These are phyloP conservation scores for Penicillium olsonii DNA, from an alignment of 2,329 filamentous ascomycete genomes.

Conservation along the genomic window DNA sequence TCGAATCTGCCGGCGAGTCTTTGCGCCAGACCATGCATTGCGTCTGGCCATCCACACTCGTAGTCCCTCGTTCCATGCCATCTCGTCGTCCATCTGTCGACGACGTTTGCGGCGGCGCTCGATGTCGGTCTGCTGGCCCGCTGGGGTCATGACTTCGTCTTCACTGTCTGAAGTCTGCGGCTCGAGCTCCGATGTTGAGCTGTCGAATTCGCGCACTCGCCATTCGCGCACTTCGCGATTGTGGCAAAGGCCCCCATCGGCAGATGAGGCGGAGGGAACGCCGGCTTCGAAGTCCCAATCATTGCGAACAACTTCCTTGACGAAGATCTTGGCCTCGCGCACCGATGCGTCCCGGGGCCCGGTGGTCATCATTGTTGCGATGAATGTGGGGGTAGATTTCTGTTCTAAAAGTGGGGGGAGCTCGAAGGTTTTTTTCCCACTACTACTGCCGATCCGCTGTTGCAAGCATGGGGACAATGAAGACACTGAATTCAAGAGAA, in stretches of 20 bases:
- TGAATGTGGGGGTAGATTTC: constrained; percentile 14
- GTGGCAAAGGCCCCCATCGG: constrained; percentile 18
- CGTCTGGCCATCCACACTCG: constrained; percentile 75
- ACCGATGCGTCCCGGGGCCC: constrained; percentile 43
- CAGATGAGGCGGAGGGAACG: constrained; percentile 21
- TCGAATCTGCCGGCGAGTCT: constrained; percentile 30
- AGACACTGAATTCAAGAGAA: background rate
- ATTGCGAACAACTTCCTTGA: constrained; percentile 43
- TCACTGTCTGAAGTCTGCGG: constrained; percentile 25
- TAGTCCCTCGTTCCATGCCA: constrained; percentile 77
- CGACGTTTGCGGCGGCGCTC: constrained; percentile 59
- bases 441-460: background rate
- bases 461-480: too few relatives aligned
- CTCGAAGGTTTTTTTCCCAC: constrained; percentile 15
- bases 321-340: constrained; percentile 43
- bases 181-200: constrained; percentile 40
- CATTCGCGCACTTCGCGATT: constrained; percentile 35
- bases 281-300: constrained; percentile 44
- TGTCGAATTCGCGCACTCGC: constrained; percentile 40
- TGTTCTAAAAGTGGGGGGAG: constrained; percentile 17
- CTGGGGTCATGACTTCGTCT: constrained; percentile 25
- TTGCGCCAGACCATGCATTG: constrained; percentile 82
- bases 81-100: constrained; percentile 63
- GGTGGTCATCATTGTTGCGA: constrained; percentile 16
- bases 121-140: constrained; percentile 45